phyloP scores from a whole-genome alignment of 352 stramenopile species.

The Pythium brassicae region DNA sequence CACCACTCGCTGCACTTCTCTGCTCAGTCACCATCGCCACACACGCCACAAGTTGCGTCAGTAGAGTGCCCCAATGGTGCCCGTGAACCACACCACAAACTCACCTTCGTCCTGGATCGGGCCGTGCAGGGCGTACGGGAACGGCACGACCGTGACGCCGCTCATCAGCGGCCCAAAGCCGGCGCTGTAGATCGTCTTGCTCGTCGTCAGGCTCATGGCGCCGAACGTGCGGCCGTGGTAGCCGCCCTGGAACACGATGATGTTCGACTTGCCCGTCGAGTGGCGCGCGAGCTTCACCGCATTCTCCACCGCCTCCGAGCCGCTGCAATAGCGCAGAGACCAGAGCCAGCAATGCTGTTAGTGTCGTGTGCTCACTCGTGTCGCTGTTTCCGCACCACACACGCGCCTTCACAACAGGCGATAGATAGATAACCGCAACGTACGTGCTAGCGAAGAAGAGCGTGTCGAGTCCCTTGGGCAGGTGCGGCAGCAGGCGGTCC shows the following conservation, averaged over 20 bases:
- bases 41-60: neutral
- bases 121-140: slow-evolving; percentile 85
- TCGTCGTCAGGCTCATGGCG: slow-evolving; percentile 91
- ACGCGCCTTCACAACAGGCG: too few species aligned
- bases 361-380: neutral
- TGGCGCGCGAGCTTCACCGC: slow-evolving; percentile 91
- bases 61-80: neutral
- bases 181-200: slow-evolving; percentile 87
- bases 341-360: slow-evolving; percentile 2
- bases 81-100: neutral
- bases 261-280: slow-evolving; percentile 82
- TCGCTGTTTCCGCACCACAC: too few species aligned
- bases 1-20: slow-evolving; percentile 67
- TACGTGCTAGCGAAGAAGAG: slow-evolving; percentile 87
- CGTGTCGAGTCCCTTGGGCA: slow-evolving; percentile 81
- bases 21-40: slow-evolving; percentile 4
- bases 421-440: neutral
- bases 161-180: slow-evolving; percentile 78
- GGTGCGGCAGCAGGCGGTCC: slow-evolving; percentile 66
- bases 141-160: slow-evolving; percentile 82
- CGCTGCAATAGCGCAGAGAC: slow-evolving; percentile 25
- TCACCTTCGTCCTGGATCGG: slow-evolving; percentile 69
- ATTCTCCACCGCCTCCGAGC: slow-evolving; percentile 92
- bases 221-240: slow-evolving; percentile 92
- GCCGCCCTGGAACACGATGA: slow-evolving; percentile 89